Base-by-base conservation (phyloP, 2,329 filamentous ascomycete species). In the Beauveria scarabaeidicola region DNA sequence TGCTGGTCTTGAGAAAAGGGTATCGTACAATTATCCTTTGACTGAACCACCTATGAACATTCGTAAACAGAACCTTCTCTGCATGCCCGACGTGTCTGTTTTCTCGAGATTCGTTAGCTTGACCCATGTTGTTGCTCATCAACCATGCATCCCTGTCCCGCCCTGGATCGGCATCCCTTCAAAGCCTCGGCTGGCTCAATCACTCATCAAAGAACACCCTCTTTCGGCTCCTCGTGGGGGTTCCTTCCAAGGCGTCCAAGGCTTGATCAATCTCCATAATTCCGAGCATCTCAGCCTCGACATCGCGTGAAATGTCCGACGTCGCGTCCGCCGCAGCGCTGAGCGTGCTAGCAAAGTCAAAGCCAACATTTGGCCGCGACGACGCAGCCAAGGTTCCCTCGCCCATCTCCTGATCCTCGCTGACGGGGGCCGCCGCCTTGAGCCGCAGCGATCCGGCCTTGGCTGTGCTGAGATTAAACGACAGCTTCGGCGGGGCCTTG, bases 181-280 rank as follows among this genome's bases (percentile, higher is more conserved):
- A 32, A 13, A 32, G 5, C 32, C 11, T 36, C 32, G 32, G 10
- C 32, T 36, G 32, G 11, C 32, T 36, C 32, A 36, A 36, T 36
- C 32, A 58, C 5, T 77, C 74, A 59, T 81, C 78, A 63, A 82
- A 82, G 61, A 82, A 75, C 58, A 81, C 79, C 67, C 76, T 76
- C 70, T 81, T 81, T 58, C 74, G 75, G 51, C 77, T 78, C 58
- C 73, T 74, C 38, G 74, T 75, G 50, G 78, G 73, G 38, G 76
- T 75, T 43, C 70, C 74, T 58, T 84, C 79, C 80, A 87, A 75
- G 53, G 73, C 75, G 52, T 82, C 78, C 56, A 87, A 69, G 52
- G 79, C 81, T 61, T 81, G 78, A 64, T 87, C 84, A 66, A 87
- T 85, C 64, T 84, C 83, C 77, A 85, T 81, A 48, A 87, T 83